These are phyloP conservation scores for Rhizopogon vulgaris DNA, from an alignment of 768 basidiomycete species.

Conservation along the genomic window DNA sequence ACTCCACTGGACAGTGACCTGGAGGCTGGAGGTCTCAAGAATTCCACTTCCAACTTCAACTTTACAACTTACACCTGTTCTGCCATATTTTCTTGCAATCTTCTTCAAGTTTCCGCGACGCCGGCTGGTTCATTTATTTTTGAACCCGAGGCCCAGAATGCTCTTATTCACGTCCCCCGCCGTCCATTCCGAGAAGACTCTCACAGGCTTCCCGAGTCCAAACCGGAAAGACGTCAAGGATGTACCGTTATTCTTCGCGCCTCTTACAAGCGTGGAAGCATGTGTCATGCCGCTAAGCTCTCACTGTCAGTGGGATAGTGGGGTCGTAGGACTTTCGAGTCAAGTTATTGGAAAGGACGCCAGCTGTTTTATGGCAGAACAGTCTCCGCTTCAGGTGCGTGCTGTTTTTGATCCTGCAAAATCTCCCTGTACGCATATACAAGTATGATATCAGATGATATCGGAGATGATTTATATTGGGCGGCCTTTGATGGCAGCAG, in stretches of 20 bases:
- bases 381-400: neutral
- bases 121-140: neutral
- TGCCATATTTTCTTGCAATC: neutral
- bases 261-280: neutral
- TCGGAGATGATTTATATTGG: neutral
- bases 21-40: no score
- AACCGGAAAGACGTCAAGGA: neutral
- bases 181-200: neutral
- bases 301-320: neutral
- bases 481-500: neutral
- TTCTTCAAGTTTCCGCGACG: neutral
- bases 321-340: neutral
- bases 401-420: neutral
- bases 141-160: neutral
- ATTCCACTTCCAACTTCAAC: no score
- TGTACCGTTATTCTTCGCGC: neutral
- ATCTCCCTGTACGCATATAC: neutral
- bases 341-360: no score
- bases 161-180: neutral
- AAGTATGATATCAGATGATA: no score
- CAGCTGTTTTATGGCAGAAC: neutral
- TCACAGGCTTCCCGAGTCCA: neutral
- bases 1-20: no score
- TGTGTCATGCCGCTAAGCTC: neutral
- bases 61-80: neutral